Base-by-base conservation (phyloP, 2,329 filamentous ascomycete species). In the Arachnomyces sp. region DNA sequence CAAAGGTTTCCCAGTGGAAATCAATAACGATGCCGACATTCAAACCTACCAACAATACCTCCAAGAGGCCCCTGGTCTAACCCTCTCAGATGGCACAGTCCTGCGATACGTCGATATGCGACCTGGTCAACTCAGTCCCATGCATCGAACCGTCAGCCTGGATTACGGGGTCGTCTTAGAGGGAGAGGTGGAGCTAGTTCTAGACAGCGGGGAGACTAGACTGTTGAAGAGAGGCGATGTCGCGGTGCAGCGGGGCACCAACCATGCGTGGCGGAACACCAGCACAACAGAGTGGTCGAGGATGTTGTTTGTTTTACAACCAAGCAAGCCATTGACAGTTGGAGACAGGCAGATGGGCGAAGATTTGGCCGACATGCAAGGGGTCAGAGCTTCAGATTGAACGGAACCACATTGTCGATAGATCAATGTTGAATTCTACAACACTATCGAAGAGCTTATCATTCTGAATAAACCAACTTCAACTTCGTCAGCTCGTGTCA, bases 101-200 rank as follows among this genome's bases (percentile, higher is more conserved):
- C 49, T 52, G 14, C 53, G 53, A 25, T 50, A 55, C 21, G 67
- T 72, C 9, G 69, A 73, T 46, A 67, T 73, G 46, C 56, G 50
- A 1, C 69, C 70, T 0, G 56, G 53, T 0, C 60, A 63, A 16
- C 47, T 58, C 34, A 63, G 60, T 28, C 59, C 65, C 18, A 72
- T 73, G 66, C 73, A 75, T 48, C 63, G 72, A 6, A 74, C 71
- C 1, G 61, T 70, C 45, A 68, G 60, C 11, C 52, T 75, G 5
- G 73, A 75, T 48, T 75, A 71, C 44, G 73, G 71, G 8, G 62
- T 74, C 39, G 61, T 75, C 2, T 45, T 75, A 6, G 71, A 75
- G 48, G 73, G 73, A 2, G 63, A 64, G 46, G 53, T 75, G 13
- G 68, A 72, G 42, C 53, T 74, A 44, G 41, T 68, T 2, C 55